phyloP scores from a whole-genome alignment of 306 rosid species.

The Ceratonia siliqua region DNA sequence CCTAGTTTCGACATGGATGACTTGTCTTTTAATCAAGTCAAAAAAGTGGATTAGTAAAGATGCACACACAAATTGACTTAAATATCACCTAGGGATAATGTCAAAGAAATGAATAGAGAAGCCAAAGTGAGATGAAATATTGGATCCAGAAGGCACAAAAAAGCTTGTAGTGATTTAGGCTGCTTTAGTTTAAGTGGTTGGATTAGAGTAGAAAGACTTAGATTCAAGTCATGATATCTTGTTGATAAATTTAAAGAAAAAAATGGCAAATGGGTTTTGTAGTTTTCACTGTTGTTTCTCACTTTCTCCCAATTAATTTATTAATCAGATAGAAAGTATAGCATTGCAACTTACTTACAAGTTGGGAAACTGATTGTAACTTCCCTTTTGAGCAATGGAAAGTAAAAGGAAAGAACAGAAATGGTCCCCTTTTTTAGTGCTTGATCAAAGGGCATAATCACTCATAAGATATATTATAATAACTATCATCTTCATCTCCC shows the following conservation, averaged over 20 bases:
- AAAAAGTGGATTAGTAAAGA: too few relatives aligned
- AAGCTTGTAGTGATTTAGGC: not conserved
- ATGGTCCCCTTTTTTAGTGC: not conserved
- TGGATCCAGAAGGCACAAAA: not conserved
- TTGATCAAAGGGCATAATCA: not conserved
- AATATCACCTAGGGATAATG: too few relatives aligned
- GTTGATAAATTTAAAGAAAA: not conserved
- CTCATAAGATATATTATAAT: not conserved
- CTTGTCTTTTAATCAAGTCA: too few relatives aligned
- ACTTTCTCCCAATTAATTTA: conserved; percentile 5
- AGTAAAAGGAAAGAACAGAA: not conserved
- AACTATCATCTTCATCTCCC: not conserved
- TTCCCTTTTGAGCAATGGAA: not conserved
- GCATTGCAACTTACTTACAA: conserved; percentile 6
- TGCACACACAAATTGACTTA: too few relatives aligned
- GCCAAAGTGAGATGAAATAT: not conserved
- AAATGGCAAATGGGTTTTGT: conserved; percentile 2
- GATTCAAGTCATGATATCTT: not conserved
- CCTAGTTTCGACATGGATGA: too few relatives aligned
- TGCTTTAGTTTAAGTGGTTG: too few relatives aligned
- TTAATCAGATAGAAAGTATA: conserved; percentile 4
- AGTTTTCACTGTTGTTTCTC: not conserved
- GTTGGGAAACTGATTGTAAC: conserved; percentile 11
- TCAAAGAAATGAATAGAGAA: not conserved
- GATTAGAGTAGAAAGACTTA: not conserved